Conservation (phyloP, 768 basidiomycete species). For the Psilocybe tampanensis region DNA sequence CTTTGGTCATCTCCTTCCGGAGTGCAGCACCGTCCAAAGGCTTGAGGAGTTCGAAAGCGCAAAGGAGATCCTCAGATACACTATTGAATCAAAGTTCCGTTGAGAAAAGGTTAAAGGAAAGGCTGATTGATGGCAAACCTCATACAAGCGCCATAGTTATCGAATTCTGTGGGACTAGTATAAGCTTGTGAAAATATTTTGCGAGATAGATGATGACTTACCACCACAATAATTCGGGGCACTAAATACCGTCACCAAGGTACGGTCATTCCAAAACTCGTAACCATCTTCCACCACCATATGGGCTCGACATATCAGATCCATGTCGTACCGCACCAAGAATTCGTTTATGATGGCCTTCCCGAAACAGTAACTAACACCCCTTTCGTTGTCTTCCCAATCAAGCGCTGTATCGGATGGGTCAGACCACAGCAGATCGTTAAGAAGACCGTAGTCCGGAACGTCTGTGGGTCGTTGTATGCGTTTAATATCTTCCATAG, state of each 20-base stretch:
- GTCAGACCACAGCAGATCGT: constrained; percentile 97
- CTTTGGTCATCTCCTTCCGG: constrained; percentile 98
- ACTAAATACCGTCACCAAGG: constrained; percentile 97
- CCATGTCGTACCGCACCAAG: constrained; percentile 95
- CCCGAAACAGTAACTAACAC: constrained; percentile 98
- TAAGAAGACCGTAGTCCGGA: constrained; percentile 95
- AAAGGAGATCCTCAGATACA: constrained; percentile 95
- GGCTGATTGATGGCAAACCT: constrained; percentile 50
- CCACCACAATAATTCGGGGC: constrained; percentile 97
- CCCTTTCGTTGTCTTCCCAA: constrained; percentile 99
- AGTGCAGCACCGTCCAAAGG: constrained; percentile 92
- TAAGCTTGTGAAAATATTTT: constrained; percentile 16
- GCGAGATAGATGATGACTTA: constrained; percentile 44
- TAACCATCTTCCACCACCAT: constrained; percentile 99
- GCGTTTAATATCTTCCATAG: constrained; percentile 98
- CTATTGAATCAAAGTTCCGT: constrained; percentile 37
- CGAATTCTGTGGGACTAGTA: constrained; percentile 64
- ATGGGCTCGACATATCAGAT: constrained; percentile 98
- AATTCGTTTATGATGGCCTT: constrained; percentile 98
- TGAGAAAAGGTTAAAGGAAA: constrained; percentile 12
- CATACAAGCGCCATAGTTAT: constrained; percentile 96
- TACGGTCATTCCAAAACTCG: constrained; percentile 99
- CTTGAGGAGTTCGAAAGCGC: constrained; percentile 97
- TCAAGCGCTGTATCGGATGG: constrained; percentile 96
- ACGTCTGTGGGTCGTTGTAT: constrained; percentile 98